Evolutionary conservation across 2,329 filamentous ascomycete species (phyloP).

Genomic region (Penicillium frequentans): DNA sequence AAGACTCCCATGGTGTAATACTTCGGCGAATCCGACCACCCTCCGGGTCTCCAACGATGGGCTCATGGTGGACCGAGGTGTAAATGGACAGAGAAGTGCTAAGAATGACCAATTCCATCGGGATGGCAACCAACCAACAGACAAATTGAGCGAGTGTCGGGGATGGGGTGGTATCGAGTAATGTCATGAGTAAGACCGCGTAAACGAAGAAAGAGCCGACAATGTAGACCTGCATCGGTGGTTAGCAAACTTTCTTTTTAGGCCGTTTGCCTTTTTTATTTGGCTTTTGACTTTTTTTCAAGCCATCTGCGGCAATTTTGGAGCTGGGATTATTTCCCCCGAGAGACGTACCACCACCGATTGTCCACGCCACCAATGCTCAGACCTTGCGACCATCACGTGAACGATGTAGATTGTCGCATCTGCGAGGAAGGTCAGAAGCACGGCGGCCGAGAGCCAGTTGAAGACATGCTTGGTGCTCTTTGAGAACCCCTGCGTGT

Average conservation of each 20-base stretch:
- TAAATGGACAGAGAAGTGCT: conserved; percentile 68
- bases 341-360: conserved; percentile 66
- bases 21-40: conserved; percentile 43
- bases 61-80: conserved; percentile 65
- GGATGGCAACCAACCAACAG: conserved; percentile 73
- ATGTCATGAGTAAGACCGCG: conserved; percentile 78
- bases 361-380: conserved; percentile 81
- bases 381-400: conserved; percentile 64
- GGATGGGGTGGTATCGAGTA: conserved; percentile 79
- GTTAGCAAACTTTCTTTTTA: conserved; percentile 8
- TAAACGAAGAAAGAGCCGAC: conserved; percentile 85
- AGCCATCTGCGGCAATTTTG: neutral
- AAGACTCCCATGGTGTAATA: conserved; percentile 44
- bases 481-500: conserved; percentile 61
- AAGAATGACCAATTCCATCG: conserved; percentile 72
- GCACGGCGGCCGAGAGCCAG: conserved; percentile 68
- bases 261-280: neutral
- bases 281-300: neutral
- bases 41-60: conserved; percentile 51
- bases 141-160: conserved; percentile 77
- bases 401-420: conserved; percentile 72
- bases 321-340: neutral
- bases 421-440: conserved; percentile 74
- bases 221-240: conserved; percentile 69
- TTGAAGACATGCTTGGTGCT: conserved; percentile 71